These are phyloP conservation scores for Cercophora scortea DNA, from an alignment of 495 filamentous ascomycete genomes.

Conservation along the genomic window DNA sequence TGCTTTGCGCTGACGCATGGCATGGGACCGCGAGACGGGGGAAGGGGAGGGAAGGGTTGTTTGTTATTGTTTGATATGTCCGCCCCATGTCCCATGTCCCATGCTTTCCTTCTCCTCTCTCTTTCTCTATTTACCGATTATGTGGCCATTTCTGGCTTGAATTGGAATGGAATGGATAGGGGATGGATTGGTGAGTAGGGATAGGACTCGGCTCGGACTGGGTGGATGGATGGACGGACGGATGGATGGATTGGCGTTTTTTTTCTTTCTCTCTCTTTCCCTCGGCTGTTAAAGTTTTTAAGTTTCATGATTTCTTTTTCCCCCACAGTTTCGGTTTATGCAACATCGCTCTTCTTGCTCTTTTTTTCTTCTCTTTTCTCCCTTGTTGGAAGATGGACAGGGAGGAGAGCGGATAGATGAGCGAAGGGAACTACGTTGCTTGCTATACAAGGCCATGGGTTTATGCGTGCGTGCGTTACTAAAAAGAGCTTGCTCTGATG, in stretches of 20 bases:
- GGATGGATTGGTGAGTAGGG: background rate
- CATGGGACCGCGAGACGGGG: background rate
- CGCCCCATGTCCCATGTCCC: background rate
- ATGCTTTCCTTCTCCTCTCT: background rate
- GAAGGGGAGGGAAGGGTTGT: background rate
- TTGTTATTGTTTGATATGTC: background rate
- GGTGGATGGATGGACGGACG: background rate
- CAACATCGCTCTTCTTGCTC: too few relatives aligned
- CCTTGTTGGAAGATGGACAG: too few relatives aligned
- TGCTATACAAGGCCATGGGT: too few relatives aligned
- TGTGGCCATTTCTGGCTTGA: background rate
- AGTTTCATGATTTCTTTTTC: too few relatives aligned
- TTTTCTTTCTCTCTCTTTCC: background rate
- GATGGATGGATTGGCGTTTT: background rate
- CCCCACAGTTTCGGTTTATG: too few relatives aligned
- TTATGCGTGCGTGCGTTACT: too few relatives aligned
- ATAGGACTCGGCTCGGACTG: background rate
- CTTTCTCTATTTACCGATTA: background rate
- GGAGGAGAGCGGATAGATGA: too few relatives aligned
- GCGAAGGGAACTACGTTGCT: too few relatives aligned
- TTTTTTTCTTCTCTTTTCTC: too few relatives aligned
- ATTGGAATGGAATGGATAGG: background rate
- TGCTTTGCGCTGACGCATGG: too few relatives aligned
- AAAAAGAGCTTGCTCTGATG: too few relatives aligned
- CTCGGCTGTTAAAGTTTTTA: too few relatives aligned